A percentile compares a stretch with the other conserved stretches of the same genome.
These are phyloP conservation scores for Trichoderma reesei DNA, from an alignment of 495 filamentous ascomycete genomes.

Conservation along the genomic window DNA sequence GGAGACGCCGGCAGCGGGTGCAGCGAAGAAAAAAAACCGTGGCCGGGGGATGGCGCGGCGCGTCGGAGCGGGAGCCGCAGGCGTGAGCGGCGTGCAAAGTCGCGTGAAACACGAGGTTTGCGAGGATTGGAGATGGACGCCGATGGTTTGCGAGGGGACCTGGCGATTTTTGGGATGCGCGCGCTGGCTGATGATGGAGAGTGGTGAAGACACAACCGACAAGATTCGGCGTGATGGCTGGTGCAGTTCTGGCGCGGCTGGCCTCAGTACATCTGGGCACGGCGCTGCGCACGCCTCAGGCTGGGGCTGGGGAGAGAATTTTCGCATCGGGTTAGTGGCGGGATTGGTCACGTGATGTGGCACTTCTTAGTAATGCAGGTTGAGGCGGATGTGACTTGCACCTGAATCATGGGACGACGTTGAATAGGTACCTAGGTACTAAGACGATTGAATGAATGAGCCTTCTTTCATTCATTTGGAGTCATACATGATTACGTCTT, in stretches of 20 bases:
- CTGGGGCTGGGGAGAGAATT: not conserved
- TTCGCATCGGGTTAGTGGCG: not conserved
- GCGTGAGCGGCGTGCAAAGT: slow-evolving; percentile 24
- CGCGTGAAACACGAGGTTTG: slow-evolving; percentile 33
- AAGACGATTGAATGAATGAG: too few relatives aligned
- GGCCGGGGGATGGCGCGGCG: slow-evolving; percentile 11
- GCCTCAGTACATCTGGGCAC: slow-evolving; percentile 21
- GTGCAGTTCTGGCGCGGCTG: slow-evolving; percentile 24
- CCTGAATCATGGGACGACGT: too few relatives aligned
- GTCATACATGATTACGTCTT: too few relatives aligned
- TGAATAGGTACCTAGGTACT: too few relatives aligned
- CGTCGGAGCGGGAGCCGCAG: slow-evolving; percentile 11
- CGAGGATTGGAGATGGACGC: slow-evolving; percentile 36
- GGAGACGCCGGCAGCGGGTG: not conserved
- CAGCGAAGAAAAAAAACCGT: slow-evolving; percentile 4
- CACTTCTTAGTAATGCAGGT: not conserved
- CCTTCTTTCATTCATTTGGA: too few relatives aligned
- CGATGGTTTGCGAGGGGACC: slow-evolving; percentile 42
- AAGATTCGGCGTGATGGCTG: slow-evolving; percentile 35
- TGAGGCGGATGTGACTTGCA: too few relatives aligned
- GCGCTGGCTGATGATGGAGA: slow-evolving; percentile 40
- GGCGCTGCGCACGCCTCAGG: slow-evolving; percentile 14
- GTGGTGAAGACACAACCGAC: slow-evolving; percentile 41
- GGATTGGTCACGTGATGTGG: not conserved
- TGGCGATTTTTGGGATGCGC: slow-evolving; percentile 48